Evolutionary conservation across 1,139 yeast genomes (phyloP).

Genomic region (Pichia sp.): DNA sequence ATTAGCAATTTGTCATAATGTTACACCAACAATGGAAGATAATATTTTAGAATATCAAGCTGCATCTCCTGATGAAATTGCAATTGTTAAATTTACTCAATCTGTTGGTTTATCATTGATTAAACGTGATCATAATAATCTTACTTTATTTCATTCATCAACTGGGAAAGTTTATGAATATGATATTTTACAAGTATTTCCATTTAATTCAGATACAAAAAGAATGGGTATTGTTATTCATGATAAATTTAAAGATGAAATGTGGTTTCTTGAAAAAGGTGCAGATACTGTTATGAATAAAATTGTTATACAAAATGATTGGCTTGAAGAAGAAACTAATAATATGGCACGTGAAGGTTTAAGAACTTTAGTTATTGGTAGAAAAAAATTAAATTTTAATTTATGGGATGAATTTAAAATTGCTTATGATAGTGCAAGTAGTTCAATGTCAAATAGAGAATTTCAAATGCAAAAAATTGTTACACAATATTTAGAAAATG

Average conservation of each 20-base stretch:
- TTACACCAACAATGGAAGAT: slow-evolving; percentile 77
- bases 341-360: slow-evolving; percentile 99
- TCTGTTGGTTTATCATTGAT: slow-evolving; percentile 72
- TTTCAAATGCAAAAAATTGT: slow-evolving; percentile 63
- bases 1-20: slow-evolving; percentile 90
- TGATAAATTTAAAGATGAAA: slow-evolving; percentile 57
- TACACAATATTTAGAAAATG: slow-evolving; percentile 66
- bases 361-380: slow-evolving; percentile 86
- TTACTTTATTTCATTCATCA: slow-evolving; percentile 61
- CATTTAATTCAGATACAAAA: slow-evolving; percentile 91
- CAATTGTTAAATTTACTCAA: slow-evolving; percentile 90
- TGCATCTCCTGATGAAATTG: slow-evolving; percentile 97
- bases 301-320: slow-evolving; percentile 80
- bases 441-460: slow-evolving; percentile 78
- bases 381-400: slow-evolving; percentile 56
- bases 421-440: slow-evolving; percentile 64
- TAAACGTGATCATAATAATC: slow-evolving; percentile 74
- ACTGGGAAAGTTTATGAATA: slow-evolving; percentile 49
- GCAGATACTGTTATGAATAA: slow-evolving; percentile 94
- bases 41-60: slow-evolving; percentile 80
- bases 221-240: slow-evolving; percentile 89
- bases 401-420: slow-evolving; percentile 57
- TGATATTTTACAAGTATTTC: slow-evolving; percentile 78
- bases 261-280: slow-evolving; percentile 87
- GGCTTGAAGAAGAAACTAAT: slow-evolving; percentile 96